phyloP scores from a whole-genome alignment of 306 rosid genomes.

The Ammopiptanthus mongolicus region DNA sequence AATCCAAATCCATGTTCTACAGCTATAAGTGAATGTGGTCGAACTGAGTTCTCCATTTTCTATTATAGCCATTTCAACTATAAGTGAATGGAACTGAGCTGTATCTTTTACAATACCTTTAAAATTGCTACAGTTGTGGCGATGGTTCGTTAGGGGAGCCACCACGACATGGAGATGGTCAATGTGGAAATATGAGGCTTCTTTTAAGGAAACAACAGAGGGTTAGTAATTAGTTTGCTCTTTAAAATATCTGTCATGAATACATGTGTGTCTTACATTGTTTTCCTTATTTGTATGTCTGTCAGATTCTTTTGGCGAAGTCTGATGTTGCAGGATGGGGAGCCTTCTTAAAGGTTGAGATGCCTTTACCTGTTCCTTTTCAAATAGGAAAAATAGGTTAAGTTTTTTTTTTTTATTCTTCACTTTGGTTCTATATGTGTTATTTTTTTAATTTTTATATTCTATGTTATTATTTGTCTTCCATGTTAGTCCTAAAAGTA shows the following conservation, averaged over 20 bases:
- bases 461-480: too few species aligned
- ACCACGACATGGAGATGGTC: constrained; percentile 63
- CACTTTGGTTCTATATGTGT: too few species aligned
- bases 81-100: not conserved
- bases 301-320: constrained; percentile 71
- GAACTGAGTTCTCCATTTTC: not conserved
- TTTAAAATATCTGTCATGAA: not conserved
- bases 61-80: not conserved
- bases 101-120: not conserved
- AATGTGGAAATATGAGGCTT: constrained; percentile 85
- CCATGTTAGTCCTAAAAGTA: too few species aligned
- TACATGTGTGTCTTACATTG: not conserved
- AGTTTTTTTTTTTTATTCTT: too few species aligned
- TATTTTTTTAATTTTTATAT: too few species aligned
- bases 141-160: constrained; percentile 78
- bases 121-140: constrained; percentile 72
- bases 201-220: constrained; percentile 73
- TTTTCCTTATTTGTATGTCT: constrained; percentile 10
- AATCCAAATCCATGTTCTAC: too few species aligned
- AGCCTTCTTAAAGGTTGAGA: constrained; percentile 75
- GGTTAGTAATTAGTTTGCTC: constrained; percentile 41
- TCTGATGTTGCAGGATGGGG: constrained; percentile 95
- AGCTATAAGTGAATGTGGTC: not conserved
- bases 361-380: not conserved
- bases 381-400: too few species aligned